phyloP scores from a whole-genome alignment of 345 rosid species.

The Gossypium bickii region DNA sequence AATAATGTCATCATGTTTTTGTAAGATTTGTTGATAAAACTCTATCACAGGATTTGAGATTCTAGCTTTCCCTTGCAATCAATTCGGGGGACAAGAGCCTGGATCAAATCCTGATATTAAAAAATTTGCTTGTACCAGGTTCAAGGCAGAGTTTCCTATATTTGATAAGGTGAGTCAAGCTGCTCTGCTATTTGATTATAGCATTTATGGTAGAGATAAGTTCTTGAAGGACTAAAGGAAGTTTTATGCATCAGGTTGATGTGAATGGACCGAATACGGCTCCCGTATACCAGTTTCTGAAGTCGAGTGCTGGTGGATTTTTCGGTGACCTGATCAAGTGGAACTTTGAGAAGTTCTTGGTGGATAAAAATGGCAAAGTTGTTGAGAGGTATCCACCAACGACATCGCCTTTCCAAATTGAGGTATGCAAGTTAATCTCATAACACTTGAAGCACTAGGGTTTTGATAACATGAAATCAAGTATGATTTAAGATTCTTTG shows the following conservation, averaged over 20 bases:
- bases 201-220: not conserved
- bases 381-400: constrained; percentile 89
- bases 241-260: constrained; percentile 54
- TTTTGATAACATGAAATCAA: not conserved
- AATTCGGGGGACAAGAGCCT: constrained; percentile 85
- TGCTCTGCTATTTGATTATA: not conserved
- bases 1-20: not conserved
- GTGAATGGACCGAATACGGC: constrained; percentile 89
- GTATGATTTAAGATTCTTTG: not conserved
- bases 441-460: not conserved
- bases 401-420: constrained; percentile 88
- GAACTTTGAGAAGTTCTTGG: constrained; percentile 95
- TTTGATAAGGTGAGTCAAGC: constrained; percentile 60
- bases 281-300: constrained; percentile 78
- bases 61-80: constrained; percentile 94
- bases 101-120: constrained; percentile 77
- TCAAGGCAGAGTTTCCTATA: constrained; percentile 90
- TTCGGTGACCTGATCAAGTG: constrained; percentile 79
- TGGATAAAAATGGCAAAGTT: constrained; percentile 84
- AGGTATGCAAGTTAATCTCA: constrained; percentile 41
- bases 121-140: constrained; percentile 71
- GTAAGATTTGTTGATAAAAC: not conserved
- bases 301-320: constrained; percentile 80
- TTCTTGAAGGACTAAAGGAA: not conserved
- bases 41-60: constrained; percentile 68